These are phyloP conservation scores for Hevea brasiliensis DNA, from an alignment of 345 rosid species.

Conservation along the genomic window DNA sequence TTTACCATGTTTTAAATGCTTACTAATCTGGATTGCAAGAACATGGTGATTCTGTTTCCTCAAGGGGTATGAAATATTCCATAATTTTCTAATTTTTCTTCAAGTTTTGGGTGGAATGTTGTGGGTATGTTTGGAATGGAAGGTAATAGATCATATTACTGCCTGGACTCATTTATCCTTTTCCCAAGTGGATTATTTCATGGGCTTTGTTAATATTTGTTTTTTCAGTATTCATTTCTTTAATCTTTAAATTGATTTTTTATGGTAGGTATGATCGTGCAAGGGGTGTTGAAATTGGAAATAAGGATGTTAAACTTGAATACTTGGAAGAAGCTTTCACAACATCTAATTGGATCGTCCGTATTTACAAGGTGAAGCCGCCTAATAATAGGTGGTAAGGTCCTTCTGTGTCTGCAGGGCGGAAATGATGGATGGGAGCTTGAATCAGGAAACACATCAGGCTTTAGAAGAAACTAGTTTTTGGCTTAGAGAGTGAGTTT, in stretches of 20 bases:
- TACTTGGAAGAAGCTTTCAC: conserved; percentile 96
- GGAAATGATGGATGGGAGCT: background rate
- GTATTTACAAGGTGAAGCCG: conserved; percentile 94
- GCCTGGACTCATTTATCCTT: too few relatives aligned
- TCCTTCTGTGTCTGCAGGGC: background rate
- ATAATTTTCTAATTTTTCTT: too few relatives aligned
- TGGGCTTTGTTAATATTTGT: background rate
- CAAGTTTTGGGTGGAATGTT: too few relatives aligned
- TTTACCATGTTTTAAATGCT: background rate
- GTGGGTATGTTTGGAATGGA: too few relatives aligned
- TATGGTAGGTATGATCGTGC: conserved; percentile 86
- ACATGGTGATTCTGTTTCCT: background rate
- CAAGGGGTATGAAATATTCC: too few relatives aligned
- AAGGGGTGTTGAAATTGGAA: conserved; percentile 96
- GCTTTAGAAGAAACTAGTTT: background rate
- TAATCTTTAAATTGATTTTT: too few relatives aligned
- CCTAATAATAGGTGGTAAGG: conserved; percentile 88
- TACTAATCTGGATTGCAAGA: background rate
- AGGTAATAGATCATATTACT: too few relatives aligned
- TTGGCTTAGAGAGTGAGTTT: conserved; percentile 16
- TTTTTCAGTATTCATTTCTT: background rate
- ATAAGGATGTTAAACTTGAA: conserved; percentile 87
- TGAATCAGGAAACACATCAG: background rate
- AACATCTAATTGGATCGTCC: conserved; percentile 95
- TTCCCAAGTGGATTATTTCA: too few relatives aligned